Evolutionary conservation across 305 asterid species (phyloP).

Genomic region (Solanum hybrid): DNA sequence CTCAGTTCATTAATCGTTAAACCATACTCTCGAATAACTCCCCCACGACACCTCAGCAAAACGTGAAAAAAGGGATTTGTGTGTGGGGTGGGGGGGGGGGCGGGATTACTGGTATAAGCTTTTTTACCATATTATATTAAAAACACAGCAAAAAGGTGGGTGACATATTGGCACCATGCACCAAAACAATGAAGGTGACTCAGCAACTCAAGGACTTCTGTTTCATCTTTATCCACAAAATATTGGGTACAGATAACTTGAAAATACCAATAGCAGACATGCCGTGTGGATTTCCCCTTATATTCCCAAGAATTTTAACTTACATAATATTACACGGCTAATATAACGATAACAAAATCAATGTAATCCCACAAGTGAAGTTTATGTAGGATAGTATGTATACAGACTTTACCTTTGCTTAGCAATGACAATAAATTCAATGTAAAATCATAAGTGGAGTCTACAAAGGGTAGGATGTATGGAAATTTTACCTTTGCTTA

Average conservation of each 20-base stretch:
- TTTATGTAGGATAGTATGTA: not conserved
- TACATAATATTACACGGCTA: not conserved
- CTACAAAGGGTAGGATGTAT: too few species aligned
- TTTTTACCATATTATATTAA: too few species aligned
- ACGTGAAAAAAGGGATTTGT: too few species aligned
- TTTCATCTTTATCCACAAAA: not conserved
- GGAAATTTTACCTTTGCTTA: not conserved
- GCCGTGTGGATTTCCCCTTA: not conserved
- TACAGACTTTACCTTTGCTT: too few species aligned
- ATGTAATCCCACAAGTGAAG: fast-evolving
- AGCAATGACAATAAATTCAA: too few species aligned
- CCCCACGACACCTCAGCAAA: too few species aligned
- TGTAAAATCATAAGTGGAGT: not conserved
- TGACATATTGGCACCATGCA: not conserved
- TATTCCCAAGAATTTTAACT: not conserved
- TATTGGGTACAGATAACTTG: not conserved
- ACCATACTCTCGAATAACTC: too few species aligned
- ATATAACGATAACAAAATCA: too few species aligned
- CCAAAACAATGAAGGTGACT: not conserved
- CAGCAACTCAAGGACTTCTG: not conserved
- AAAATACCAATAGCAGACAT: not conserved
- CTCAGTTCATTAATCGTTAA: too few species aligned
- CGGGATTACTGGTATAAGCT: too few species aligned
- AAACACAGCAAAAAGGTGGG: not conserved
- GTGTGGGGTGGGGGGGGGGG: too few species aligned